Conservation (phyloP, 495 filamentous ascomycete genomes). For the Emericellopsis terricola region DNA sequence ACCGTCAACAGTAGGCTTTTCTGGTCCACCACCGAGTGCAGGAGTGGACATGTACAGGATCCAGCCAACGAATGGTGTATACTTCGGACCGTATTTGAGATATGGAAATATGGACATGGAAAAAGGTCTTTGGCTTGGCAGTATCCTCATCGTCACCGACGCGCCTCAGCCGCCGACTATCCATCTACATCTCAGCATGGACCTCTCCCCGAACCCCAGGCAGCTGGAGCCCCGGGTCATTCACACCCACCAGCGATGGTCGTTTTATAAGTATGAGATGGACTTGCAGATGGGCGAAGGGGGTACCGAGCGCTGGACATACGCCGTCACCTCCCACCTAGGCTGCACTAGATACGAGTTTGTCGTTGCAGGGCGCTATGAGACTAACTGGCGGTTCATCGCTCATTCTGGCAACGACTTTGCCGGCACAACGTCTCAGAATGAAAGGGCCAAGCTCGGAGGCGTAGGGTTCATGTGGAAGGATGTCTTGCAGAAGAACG, state of each 20-base stretch:
- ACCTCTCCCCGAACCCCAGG: slow-evolving; percentile 82
- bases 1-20: slow-evolving; percentile 51
- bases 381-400: slow-evolving; percentile 93
- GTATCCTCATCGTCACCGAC: slow-evolving; percentile 63
- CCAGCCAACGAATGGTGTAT: slow-evolving; percentile 88
- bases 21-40: slow-evolving; percentile 66
- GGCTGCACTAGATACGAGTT: slow-evolving; percentile 97
- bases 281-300: slow-evolving; percentile 78
- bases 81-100: slow-evolving; percentile 88
- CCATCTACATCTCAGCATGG: slow-evolving; percentile 80
- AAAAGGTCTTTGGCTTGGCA: slow-evolving; percentile 73
- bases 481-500: slow-evolving; percentile 92
- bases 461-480: slow-evolving; percentile 97
- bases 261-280: slow-evolving; percentile 90
- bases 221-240: slow-evolving; percentile 77
- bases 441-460: slow-evolving; percentile 67
- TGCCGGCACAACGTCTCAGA: slow-evolving; percentile 64
- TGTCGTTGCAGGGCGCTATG: slow-evolving; percentile 77
- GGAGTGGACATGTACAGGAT: slow-evolving; percentile 89
- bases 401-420: slow-evolving; percentile 94
- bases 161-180: slow-evolving; percentile 90
- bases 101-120: slow-evolving; percentile 97
- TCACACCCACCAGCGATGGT: slow-evolving; percentile 78
- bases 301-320: slow-evolving; percentile 82
- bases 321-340: slow-evolving; percentile 90